Evolutionary conservation across 768 basidiomycete genomes (phyloP).

Genomic region (Paxillus involutus): DNA sequence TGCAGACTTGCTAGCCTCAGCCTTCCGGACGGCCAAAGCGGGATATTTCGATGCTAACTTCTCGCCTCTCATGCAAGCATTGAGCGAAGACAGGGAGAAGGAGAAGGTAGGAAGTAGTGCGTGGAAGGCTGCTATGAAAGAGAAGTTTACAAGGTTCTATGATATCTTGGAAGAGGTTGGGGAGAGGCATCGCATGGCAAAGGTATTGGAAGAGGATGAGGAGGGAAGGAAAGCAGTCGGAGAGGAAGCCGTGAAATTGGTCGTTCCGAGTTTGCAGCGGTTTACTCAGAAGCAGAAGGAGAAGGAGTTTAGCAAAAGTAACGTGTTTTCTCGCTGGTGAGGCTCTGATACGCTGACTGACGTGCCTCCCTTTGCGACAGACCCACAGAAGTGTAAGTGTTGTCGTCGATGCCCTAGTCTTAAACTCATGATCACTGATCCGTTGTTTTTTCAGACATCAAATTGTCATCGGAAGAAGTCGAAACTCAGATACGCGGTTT

Average conservation of each 20-base stretch:
- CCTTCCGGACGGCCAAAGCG: conserved; percentile 79
- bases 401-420: background rate
- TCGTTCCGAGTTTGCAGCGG: conserved; percentile 70
- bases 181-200: conserved; percentile 70
- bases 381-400: conserved; percentile 53
- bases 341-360: conserved; percentile 3
- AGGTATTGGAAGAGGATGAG: conserved; percentile 69
- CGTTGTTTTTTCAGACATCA: conserved; percentile 59
- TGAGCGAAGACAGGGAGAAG: conserved; percentile 45
- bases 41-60: conserved; percentile 85
- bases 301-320: conserved; percentile 86
- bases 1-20: conserved; percentile 61
- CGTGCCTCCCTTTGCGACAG: conserved; percentile 23
- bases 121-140: conserved; percentile 65
- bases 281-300: conserved; percentile 76
- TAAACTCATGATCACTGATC: conserved; percentile 8
- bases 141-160: conserved; percentile 81
- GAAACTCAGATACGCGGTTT: conserved; percentile 67
- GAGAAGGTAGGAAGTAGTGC: conserved; percentile 46
- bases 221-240: conserved; percentile 56
- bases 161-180: conserved; percentile 77
- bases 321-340: conserved; percentile 19
- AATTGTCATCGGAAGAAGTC: conserved; percentile 71
- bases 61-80: conserved; percentile 67
- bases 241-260: conserved; percentile 76